These are phyloP conservation scores for Tylopilus subfusipes DNA, from an alignment of 768 basidiomycete species.

Conservation along the genomic window DNA sequence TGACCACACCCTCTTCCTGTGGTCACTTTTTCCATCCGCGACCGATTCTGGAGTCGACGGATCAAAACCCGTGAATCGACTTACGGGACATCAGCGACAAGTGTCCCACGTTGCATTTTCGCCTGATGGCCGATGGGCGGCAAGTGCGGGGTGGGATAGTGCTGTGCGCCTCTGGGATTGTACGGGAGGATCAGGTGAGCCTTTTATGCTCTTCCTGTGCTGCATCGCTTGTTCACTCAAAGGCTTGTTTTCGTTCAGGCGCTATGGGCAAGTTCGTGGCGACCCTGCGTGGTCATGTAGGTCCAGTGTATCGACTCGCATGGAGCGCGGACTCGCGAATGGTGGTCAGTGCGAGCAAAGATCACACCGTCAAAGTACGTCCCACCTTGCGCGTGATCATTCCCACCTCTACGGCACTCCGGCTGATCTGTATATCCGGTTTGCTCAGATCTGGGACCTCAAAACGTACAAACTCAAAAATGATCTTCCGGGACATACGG, in stretches of 20 bases:
- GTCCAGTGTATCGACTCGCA: conserved; percentile 88
- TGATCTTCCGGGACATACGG: conserved; percentile 93
- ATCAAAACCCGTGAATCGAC: conserved; percentile 67
- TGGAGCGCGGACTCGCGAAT: conserved; percentile 95
- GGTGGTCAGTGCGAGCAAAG: conserved; percentile 93
- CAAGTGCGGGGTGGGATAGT: conserved; percentile 88
- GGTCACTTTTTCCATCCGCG: conserved; percentile 70
- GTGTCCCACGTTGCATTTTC: conserved; percentile 93
- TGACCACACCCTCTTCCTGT: conserved; percentile 96
- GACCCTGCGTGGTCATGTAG: conserved; percentile 88
- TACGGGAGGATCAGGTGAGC: conserved; percentile 44
- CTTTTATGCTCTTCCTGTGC: neutral
- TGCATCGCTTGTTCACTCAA: neutral
- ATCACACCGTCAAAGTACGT: conserved; percentile 89
- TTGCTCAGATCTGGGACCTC: conserved; percentile 82
- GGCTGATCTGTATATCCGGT: neutral
- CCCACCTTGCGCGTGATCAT: neutral
- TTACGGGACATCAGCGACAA: conserved; percentile 95
- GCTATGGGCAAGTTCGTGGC: conserved; percentile 83
- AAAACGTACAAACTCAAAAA: conserved; percentile 94
- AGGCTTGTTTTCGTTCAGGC: conserved; percentile 32
- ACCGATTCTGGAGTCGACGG: conserved; percentile 39
- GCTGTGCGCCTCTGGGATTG: conserved; percentile 91
- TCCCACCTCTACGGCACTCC: no score
- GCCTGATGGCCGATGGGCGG: conserved; percentile 89